Evolutionary conservation across 2,329 filamentous ascomycete genomes (phyloP), one percentile per base, ranked within the genome.

Genomic region (Aureobasidium sp.): DNA sequence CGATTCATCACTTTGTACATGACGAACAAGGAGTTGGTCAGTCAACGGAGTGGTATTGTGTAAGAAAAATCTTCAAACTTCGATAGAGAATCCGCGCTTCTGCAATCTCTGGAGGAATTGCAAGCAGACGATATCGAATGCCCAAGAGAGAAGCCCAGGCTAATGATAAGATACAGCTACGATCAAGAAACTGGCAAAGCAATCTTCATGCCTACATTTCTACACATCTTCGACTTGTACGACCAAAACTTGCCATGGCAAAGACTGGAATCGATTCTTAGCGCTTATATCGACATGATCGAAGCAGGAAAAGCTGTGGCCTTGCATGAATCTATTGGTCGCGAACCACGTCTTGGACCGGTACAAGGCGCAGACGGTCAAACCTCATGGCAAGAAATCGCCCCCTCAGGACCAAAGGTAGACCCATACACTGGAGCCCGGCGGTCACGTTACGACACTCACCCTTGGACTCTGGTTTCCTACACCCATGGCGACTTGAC

Each of bases 281-380:
- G 67, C 57, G 69, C 70, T 5, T 73, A 70, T 58, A 67, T 73
- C 48, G 71, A 73, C 45, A 71, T 73, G 70, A 65, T 71, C 9
- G 70, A 73, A 61, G 68, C 68, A 3, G 71, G 70, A 49, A 73
- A 73, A 49, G 70, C 69, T 2, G 64, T 72, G 12, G 70, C 70
- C 1, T 63, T 73, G 8, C 69, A 69, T 47, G 69, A 71, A n/a
- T 62, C 36, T 27, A 47, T 62, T 6, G 62, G 55, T 49, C 56
- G 62, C 3, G 64, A 63, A 31, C 47, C 60, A 20, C 57, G 57
- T 31, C 62, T 51, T 2, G 64, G 62, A 37, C 58, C 58, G 5
- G 53, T 65, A 0, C 63, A 62, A 17, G 44, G 71, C 48, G 66
- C 68, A 4, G 70, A 70, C 42, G 72, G 72, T 34, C 68, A 68